Base-by-base conservation (phyloP, 2,329 filamentous ascomycete species). In the Neofusicoccum sp. region DNA sequence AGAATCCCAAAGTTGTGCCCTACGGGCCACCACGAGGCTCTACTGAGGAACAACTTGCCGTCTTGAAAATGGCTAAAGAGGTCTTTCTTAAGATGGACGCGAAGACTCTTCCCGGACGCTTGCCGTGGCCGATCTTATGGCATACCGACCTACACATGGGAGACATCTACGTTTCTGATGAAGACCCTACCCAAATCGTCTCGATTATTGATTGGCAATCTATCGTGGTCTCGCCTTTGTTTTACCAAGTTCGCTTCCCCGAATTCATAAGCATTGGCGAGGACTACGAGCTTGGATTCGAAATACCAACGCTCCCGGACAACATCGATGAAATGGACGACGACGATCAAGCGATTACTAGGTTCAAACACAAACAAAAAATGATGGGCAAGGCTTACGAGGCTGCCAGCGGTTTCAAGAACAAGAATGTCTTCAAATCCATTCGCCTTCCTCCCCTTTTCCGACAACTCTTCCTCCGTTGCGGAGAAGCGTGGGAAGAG, bases 81-180 rank as follows among this genome's bases (percentile, higher is more conserved):
- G 48, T 67, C 39, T 65, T 67, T 50, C 64, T 56, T 49, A 64
- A 47, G 52, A 16, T 67, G 33, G 43, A 66, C 22, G 47, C 59
- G n/a, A 4, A 54, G 6, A 6, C 31, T 8, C 33, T 9, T 3
- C 12, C 31, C 14, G 22, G 37, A 28, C 67, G 80, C 54, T 73
- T 76, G 61, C 70, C 80, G 31, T 77, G 76, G 0, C 78, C 78
- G 1, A 76, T 77, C 4, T 69, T 81, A 28, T 68, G 68, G 62
- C 67, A 67, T 41, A 78, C 78, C 3, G 77, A 77, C 2, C 70
- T 82, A 33, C 67, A 73, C 65, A 80, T 75, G 70, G 71, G 73
- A 31, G 77, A 77, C 52, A 75, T 78, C 12, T 76, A 69, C 47
- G 69, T 73, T 28, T 63, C 67, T 8, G 47, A 66, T 3, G 58